These are phyloP conservation scores for Hypholoma fasciculare DNA, from an alignment of 768 basidiomycete genomes.

Conservation along the genomic window DNA sequence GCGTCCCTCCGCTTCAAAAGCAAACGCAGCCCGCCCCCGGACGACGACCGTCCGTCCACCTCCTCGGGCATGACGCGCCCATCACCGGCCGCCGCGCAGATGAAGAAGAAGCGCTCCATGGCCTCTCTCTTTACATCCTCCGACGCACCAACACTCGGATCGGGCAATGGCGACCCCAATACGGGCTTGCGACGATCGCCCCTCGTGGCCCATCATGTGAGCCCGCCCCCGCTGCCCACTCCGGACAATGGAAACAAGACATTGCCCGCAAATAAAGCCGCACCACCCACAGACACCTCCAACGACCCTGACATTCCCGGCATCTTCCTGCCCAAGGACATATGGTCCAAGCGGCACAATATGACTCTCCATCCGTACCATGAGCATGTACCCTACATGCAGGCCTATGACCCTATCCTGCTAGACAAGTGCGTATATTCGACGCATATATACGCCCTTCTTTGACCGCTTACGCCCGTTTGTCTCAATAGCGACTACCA, in stretches of 20 bases:
- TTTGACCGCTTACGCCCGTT: neutral
- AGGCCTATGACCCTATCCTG: conserved; percentile 56
- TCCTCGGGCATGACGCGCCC: conserved; percentile 4
- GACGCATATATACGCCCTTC: conserved; percentile 5
- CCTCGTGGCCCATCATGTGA: conserved; percentile 8
- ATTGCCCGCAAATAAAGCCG: conserved; percentile 14
- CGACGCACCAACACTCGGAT: neutral
- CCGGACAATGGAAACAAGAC: conserved; percentile 5
- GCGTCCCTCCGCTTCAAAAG: conserved; percentile 6
- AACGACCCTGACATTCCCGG: conserved; percentile 7
- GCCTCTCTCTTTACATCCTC: conserved; percentile 29
- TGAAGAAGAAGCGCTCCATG: conserved; percentile 41
- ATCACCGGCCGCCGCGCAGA: conserved; percentile 10
- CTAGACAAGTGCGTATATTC: conserved; percentile 54
- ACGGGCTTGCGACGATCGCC: conserved; percentile 5
- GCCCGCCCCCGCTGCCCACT: conserved; percentile 7
- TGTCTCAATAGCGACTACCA: conserved; percentile 60
- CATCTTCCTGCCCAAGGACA: conserved; percentile 30
- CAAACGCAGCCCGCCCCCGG: conserved; percentile 1
- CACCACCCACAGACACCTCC: conserved; percentile 14
- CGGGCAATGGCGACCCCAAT: conserved; percentile 5
- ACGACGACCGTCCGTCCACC: conserved; percentile 1
- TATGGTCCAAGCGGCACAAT: conserved; percentile 40
- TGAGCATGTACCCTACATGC: conserved; percentile 59
- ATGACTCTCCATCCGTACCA: conserved; percentile 60